These are phyloP conservation scores for Dothideomycetidae sp. DNA, from an alignment of 2,329 filamentous ascomycete genomes.

Conservation along the genomic window DNA sequence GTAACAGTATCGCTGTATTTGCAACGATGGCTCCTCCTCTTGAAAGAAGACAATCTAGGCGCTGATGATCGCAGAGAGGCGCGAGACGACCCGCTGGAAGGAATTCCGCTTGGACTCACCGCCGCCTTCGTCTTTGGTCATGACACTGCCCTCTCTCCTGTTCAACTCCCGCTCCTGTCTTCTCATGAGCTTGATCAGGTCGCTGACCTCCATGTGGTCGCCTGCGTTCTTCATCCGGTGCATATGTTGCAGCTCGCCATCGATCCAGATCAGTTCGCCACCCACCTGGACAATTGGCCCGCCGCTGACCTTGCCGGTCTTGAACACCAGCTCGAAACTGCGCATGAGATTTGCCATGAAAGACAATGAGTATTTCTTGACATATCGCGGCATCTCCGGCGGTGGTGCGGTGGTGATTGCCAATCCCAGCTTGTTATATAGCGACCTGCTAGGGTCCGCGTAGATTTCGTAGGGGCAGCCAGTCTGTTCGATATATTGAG, in stretches of 20 bases:
- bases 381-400: slow-evolving; percentile 18
- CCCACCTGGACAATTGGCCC: slow-evolving; percentile 21
- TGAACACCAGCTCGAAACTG: slow-evolving; percentile 6
- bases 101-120: slow-evolving; percentile 7
- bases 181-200: slow-evolving; percentile 21
- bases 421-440: slow-evolving; percentile 23
- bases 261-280: slow-evolving; percentile 26
- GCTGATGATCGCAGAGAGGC: background rate
- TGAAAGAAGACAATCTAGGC: background rate
- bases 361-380: slow-evolving; percentile 11
- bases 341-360: slow-evolving; percentile 5
- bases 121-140: slow-evolving; percentile 1
- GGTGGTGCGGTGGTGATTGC: slow-evolving; percentile 15
- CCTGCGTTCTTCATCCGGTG: slow-evolving; percentile 23
- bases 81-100: background rate
- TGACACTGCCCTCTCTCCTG: slow-evolving; percentile 3
- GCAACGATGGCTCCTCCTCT: background rate
- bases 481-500: slow-evolving; percentile 20
- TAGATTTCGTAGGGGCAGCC: slow-evolving; percentile 21
- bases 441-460: slow-evolving; percentile 18
- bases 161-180: slow-evolving; percentile 7
- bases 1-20: background rate
- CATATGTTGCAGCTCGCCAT: slow-evolving; percentile 21
- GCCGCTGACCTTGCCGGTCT: slow-evolving; percentile 13
- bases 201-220: slow-evolving; percentile 23